Evolutionary conservation across 2,329 filamentous ascomycete genomes (phyloP).

Genomic region (Phialophora macrospora): DNA sequence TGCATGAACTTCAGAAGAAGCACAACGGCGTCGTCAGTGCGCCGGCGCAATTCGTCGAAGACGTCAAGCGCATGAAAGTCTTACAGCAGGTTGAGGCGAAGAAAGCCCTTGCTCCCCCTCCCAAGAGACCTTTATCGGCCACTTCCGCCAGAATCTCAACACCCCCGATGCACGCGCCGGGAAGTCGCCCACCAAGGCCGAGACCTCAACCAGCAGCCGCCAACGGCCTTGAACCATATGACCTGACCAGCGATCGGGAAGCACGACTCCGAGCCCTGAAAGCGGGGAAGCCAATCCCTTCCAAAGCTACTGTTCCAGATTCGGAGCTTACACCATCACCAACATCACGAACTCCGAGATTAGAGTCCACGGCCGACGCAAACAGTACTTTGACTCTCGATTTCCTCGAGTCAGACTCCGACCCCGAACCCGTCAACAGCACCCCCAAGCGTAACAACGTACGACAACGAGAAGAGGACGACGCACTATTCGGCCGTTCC

Average conservation of each 20-base stretch:
- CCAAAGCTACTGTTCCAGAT: not conserved
- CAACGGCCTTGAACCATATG: constrained; percentile 25
- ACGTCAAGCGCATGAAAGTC: constrained; percentile 32
- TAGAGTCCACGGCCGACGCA: constrained; percentile 1
- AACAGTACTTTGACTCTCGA: constrained; percentile 28
- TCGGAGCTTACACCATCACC: not conserved
- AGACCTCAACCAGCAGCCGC: constrained; percentile 12
- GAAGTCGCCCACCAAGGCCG: not conserved
- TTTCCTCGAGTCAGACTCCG: constrained; percentile 34
- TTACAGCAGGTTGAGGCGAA: constrained; percentile 7
- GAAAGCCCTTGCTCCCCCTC: constrained; percentile 11
- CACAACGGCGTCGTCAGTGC: constrained; percentile 48
- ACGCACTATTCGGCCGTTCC: not conserved
- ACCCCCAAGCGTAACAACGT: not conserved
- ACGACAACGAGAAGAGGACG: constrained; percentile 1
- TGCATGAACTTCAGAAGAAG: constrained; percentile 48
- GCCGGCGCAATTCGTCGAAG: constrained; percentile 50
- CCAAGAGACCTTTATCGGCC: constrained; percentile 2
- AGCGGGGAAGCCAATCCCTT: constrained; percentile 36
- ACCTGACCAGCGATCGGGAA: constrained; percentile 42
- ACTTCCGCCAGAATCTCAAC: constrained; percentile 3
- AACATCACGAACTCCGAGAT: not conserved
- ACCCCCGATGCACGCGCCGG: constrained; percentile 29
- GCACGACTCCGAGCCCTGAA: constrained; percentile 43
- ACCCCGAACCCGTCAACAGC: constrained; percentile 18